phyloP scores from a whole-genome alignment of 2,329 filamentous ascomycete species.

The Ophiocordyceps camponoti-saundersi region DNA sequence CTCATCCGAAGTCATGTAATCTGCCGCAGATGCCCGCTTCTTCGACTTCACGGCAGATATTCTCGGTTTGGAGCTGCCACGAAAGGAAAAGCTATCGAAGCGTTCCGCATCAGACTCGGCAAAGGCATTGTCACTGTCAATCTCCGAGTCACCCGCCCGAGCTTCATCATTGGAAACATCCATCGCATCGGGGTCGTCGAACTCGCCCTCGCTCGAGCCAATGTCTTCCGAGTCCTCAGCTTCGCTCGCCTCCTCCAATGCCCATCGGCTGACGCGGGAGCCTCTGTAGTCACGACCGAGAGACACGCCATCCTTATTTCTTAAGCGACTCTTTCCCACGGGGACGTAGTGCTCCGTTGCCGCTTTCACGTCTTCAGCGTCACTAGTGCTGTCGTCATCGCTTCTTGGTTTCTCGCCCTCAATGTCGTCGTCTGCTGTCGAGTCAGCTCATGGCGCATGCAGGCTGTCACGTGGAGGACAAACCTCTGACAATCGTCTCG shows the following conservation, averaged over 20 bases:
- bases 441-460: neutral
- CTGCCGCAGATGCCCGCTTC: conserved; percentile 32
- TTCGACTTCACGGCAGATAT: conserved; percentile 12
- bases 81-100: conserved; percentile 56
- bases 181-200: conserved; percentile 37
- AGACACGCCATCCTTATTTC: conserved; percentile 49
- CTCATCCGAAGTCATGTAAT: conserved; percentile 36
- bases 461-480: neutral
- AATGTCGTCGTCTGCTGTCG: conserved; percentile 57
- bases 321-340: conserved; percentile 72
- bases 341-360: conserved; percentile 77
- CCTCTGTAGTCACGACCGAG: conserved; percentile 73
- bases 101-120: conserved; percentile 71
- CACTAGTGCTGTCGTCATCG: conserved; percentile 33
- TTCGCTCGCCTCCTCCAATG: conserved; percentile 40
- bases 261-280: conserved; percentile 53
- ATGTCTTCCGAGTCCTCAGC: conserved; percentile 32
- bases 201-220: conserved; percentile 26
- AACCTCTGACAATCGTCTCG: conserved; percentile 46
- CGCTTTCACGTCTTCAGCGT: conserved; percentile 30
- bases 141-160: conserved; percentile 38
- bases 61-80: conserved; percentile 29
- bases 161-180: conserved; percentile 35
- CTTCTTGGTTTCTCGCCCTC: conserved; percentile 47
- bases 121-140: conserved; percentile 53